Percentiles rank a stretch among this genome's conserved stretches.
Evolutionary conservation across 2,329 filamentous ascomycete species (phyloP).

Genomic region (Dactylonectria macrodidyma): DNA sequence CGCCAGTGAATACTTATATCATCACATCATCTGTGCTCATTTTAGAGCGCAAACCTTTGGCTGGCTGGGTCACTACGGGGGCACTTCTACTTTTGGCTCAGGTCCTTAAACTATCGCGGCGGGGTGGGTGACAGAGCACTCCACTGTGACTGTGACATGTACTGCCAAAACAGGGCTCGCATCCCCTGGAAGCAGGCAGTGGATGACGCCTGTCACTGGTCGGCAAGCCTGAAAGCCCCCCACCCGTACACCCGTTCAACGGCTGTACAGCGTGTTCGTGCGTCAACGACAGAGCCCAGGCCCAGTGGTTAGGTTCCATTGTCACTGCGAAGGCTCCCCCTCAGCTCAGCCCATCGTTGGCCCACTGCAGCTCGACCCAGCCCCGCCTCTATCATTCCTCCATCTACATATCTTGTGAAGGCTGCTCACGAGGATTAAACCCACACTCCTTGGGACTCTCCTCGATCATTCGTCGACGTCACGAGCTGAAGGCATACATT

Average conservation of each 20-base stretch:
- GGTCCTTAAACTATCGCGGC: neutral
- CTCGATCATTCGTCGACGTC: constrained; percentile 22
- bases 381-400: constrained; percentile 14
- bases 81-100: neutral
- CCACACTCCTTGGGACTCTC: constrained; percentile 1
- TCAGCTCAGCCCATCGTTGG: neutral
- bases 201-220: neutral
- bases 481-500: constrained; percentile 22
- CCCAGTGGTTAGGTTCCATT: no score
- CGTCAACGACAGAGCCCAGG: neutral
- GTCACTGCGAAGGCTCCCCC: neutral
- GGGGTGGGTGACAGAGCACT: neutral
- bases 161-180: constrained; percentile 3
- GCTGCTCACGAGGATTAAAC: constrained; percentile 20
- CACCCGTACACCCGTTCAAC: neutral
- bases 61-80: neutral
- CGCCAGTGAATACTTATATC: neutral
- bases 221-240: neutral
- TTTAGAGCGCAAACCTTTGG: neutral
- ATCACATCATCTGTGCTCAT: neutral
- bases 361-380: constrained; percentile 4
- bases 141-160: neutral
- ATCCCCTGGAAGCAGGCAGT: neutral
- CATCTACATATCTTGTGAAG: neutral
- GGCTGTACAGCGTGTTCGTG: neutral